Evolutionary conservation across 805 yeast species (phyloP).

Genomic region (Candida berthetii): DNA sequence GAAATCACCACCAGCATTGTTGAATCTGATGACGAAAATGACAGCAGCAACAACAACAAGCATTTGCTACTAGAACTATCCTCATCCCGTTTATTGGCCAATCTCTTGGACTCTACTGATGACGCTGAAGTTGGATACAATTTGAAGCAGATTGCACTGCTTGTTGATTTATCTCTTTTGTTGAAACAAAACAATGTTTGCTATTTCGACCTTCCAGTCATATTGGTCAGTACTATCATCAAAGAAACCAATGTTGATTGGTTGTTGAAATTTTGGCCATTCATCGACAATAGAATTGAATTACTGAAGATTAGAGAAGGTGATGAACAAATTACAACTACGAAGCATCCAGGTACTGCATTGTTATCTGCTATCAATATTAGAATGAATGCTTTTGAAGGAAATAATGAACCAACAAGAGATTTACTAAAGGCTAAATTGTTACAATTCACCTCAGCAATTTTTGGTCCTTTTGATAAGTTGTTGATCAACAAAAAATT

Average conservation of each 20-base stretch:
- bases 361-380: conserved; percentile 10
- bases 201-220: conserved; percentile 8
- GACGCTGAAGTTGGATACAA: conserved; percentile 9
- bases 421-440: conserved; percentile 13
- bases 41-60: no score
- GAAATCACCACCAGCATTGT: no score
- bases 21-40: no score
- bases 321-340: conserved; percentile 2
- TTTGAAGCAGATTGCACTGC: conserved; percentile 7
- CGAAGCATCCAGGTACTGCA: conserved; percentile 8
- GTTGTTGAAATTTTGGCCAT: conserved; percentile 16
- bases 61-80: conserved; percentile 5
- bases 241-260: conserved; percentile 6
- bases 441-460: conserved; percentile 7
- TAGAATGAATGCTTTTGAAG: conserved; percentile 5
- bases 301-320: not conserved
- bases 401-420: conserved; percentile 11
- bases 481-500: conserved; percentile 10
- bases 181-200: conserved; percentile 3
- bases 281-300: conserved; percentile 8
- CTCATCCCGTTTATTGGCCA: conserved; percentile 3
- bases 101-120: conserved; percentile 6
- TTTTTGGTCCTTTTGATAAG: conserved; percentile 8
- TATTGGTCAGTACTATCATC: conserved; percentile 5
- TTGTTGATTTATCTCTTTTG: conserved; percentile 14